These are phyloP conservation scores for Trichophyton rubrum DNA, from an alignment of 2,329 filamentous ascomycete genomes.

Conservation along the genomic window DNA sequence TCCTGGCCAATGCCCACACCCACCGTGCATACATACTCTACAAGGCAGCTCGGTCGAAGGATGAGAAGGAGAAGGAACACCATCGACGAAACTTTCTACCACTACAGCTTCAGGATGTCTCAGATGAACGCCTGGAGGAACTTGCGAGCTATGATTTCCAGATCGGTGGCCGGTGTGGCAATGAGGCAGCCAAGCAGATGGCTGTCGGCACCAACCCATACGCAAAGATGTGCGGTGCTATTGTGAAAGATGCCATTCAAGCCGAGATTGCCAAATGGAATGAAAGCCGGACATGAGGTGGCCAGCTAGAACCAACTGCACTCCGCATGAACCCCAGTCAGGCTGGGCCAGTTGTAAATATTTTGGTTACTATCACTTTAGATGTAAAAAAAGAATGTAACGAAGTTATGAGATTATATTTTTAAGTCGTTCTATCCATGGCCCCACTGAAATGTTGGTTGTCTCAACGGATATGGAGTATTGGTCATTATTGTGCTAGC, in stretches of 20 bases:
- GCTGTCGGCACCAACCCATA: constrained; percentile 51
- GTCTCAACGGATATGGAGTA: not conserved
- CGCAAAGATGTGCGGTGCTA: constrained; percentile 49
- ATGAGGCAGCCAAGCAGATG: constrained; percentile 44
- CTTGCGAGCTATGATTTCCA: constrained; percentile 45
- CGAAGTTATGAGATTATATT: not conserved
- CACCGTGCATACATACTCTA: constrained; percentile 39
- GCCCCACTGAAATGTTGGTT: not conserved
- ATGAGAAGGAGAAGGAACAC: not conserved
- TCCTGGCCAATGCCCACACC: constrained; percentile 44
- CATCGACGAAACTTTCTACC: constrained; percentile 15
- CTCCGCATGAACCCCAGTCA: not conserved
- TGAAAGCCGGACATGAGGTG: not conserved
- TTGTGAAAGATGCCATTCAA: constrained; percentile 47
- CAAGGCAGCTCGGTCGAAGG: constrained; percentile 20
- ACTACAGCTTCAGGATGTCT: constrained; percentile 22
- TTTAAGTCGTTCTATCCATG: not conserved
- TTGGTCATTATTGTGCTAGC: not conserved
- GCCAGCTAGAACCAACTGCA: not conserved
- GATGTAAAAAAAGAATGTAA: constrained; percentile 4
- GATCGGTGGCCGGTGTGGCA: constrained; percentile 43
- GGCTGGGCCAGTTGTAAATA: not conserved
- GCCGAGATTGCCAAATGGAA: constrained; percentile 37
- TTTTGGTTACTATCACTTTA: not conserved
- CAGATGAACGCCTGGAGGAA: constrained; percentile 39